Conservation (phyloP, 225 moss, liverwort and hornwort species). For the Lunularia cruciata region DNA sequence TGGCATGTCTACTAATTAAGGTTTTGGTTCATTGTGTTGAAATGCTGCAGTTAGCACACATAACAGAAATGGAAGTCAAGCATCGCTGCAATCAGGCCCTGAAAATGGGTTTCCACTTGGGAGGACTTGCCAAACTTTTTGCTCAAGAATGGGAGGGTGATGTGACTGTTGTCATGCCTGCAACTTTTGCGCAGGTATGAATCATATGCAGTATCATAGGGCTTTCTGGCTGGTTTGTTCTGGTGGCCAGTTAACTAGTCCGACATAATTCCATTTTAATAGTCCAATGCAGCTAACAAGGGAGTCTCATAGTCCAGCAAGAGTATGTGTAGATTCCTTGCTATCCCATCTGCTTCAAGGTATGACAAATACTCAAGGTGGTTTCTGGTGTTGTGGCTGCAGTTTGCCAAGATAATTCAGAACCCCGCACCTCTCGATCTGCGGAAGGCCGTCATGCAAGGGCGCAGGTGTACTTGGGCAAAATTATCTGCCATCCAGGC, state of each 20-base stretch:
- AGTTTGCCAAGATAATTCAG: slow-evolving; percentile 91
- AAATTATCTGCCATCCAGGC: slow-evolving; percentile 97
- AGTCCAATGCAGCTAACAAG: no score
- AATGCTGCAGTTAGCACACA: slow-evolving; percentile 71
- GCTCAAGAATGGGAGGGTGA: slow-evolving; percentile 99
- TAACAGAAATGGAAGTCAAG: slow-evolving; percentile 96
- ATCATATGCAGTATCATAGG: no score
- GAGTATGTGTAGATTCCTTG: no score
- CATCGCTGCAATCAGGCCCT: slow-evolving; percentile 93
- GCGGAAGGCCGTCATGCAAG: slow-evolving; percentile 96
- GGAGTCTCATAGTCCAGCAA: no score
- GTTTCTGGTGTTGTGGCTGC: slow-evolving; percentile 7
- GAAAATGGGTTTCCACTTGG: slow-evolving; percentile 75
- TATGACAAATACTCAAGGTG: not conserved
- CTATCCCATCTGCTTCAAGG: no score
- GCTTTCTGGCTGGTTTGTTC: no score
- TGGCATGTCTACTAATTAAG: not conserved
- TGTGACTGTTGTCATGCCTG: slow-evolving; percentile 97
- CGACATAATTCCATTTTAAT: no score
- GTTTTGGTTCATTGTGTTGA: not conserved
- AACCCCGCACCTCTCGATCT: slow-evolving; percentile 83
- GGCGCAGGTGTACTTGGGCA: slow-evolving; percentile 84
- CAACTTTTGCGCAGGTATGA: slow-evolving; percentile 90
- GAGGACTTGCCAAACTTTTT: slow-evolving; percentile 93
- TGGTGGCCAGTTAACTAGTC: no score